Conservation (phyloP, 2,329 filamentous ascomycete species). For the Colletotrichum limetticola region DNA sequence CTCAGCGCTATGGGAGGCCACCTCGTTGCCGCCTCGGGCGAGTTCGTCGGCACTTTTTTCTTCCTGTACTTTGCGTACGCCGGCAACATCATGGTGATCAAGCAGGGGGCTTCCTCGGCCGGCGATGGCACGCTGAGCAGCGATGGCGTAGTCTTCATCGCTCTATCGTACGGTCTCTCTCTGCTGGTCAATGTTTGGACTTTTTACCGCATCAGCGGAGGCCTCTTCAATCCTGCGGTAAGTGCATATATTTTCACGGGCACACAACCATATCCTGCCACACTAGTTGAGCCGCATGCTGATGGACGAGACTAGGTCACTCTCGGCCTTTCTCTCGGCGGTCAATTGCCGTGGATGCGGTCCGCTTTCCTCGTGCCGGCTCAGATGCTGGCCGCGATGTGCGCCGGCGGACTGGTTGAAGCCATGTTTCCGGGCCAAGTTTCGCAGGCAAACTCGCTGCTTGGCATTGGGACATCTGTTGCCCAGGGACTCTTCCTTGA, state of each 20-base stretch:
- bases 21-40: slow-evolving; percentile 50
- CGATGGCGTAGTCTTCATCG: slow-evolving; percentile 49
- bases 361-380: slow-evolving; percentile 58
- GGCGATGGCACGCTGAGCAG: slow-evolving; percentile 13
- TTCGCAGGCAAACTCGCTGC: slow-evolving; percentile 54
- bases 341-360: slow-evolving; percentile 58
- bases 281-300: background rate
- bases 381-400: slow-evolving; percentile 64
- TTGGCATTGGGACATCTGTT: slow-evolving; percentile 57
- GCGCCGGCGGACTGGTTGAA: slow-evolving; percentile 64
- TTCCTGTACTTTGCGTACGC: slow-evolving; percentile 56
- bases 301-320: slow-evolving; percentile 49
- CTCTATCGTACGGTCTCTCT: slow-evolving; percentile 54
- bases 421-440: slow-evolving; percentile 64
- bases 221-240: slow-evolving; percentile 54
- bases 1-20: slow-evolving; percentile 27
- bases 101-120: slow-evolving; percentile 26
- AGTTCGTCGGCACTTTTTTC: slow-evolving; percentile 55
- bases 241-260: background rate
- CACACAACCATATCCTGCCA: background rate
- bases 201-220: slow-evolving; percentile 59
- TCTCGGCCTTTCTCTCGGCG: slow-evolving; percentile 61
- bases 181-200: slow-evolving; percentile 60
- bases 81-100: slow-evolving; percentile 43
- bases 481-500: slow-evolving; percentile 70